A percentile compares a stretch with the other conserved stretches of the same genome.
Evolutionary conservation across 805 yeast genomes (phyloP).

Genomic region (Candida pseudofarinosa): DNA sequence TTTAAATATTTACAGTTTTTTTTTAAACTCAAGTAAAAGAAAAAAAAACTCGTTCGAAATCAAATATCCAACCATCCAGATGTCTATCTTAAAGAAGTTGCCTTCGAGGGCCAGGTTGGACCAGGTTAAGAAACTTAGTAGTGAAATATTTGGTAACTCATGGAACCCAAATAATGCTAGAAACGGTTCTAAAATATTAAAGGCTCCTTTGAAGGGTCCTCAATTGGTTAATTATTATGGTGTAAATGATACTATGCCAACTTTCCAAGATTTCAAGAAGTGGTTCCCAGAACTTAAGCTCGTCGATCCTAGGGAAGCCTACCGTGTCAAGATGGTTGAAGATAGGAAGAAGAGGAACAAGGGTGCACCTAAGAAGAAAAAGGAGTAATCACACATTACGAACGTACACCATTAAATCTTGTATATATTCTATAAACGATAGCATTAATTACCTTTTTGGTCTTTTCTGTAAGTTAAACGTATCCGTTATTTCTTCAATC

Average conservation of each 20-base stretch:
- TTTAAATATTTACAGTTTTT: background rate
- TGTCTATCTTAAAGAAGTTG: slow-evolving; percentile 27
- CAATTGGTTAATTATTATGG: slow-evolving; percentile 71
- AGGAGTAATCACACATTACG: slow-evolving; percentile 8
- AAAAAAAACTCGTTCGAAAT: background rate
- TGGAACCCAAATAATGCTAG: slow-evolving; percentile 64
- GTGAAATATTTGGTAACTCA: slow-evolving; percentile 63
- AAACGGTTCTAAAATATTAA: slow-evolving; percentile 69
- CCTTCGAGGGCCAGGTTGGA: slow-evolving; percentile 47
- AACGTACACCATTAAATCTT: background rate
- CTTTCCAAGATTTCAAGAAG: slow-evolving; percentile 54
- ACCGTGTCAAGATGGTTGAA: slow-evolving; percentile 60
- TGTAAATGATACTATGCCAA: slow-evolving; percentile 58
- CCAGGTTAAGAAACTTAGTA: slow-evolving; percentile 55
- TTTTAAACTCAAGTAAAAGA: background rate
- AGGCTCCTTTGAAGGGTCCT: slow-evolving; percentile 69
- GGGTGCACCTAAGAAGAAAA: slow-evolving; percentile 78
- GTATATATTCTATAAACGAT: slow-evolving; percentile 1
- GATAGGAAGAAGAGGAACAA: slow-evolving; percentile 79
- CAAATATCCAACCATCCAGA: background rate
- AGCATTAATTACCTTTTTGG: slow-evolving; percentile 4
- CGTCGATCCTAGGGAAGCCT: slow-evolving; percentile 64
- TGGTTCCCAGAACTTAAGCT: slow-evolving; percentile 51
- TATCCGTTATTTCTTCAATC: slow-evolving; percentile 24
- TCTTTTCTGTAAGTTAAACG: slow-evolving; percentile 17